Conservation (phyloP, 129 eudicot genomes). For the Escallonia herrerae region DNA sequence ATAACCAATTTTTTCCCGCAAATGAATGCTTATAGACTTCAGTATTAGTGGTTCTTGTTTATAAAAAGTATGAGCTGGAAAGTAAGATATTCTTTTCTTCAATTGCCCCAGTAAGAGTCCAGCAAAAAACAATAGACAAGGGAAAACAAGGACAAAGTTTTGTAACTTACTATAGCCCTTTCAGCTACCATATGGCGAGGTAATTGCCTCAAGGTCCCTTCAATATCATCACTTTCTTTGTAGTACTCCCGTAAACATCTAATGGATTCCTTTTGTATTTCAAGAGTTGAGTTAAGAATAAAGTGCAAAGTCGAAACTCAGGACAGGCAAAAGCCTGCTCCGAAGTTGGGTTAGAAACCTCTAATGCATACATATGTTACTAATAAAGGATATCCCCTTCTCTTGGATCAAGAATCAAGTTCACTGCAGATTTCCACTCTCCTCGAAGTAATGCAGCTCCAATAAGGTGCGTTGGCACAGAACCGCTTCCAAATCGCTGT, state of each 20-base stretch:
- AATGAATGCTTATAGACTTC: no score
- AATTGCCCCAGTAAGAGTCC: no score
- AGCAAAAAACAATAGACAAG: conserved; percentile 4
- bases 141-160: conserved; percentile 2
- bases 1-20: no score
- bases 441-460: conserved; percentile 85
- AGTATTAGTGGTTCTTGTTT: no score
- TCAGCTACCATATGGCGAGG: conserved; percentile 88
- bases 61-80: no score
- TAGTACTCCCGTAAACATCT: conserved; percentile 68
- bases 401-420: conserved; percentile 91
- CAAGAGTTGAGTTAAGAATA: conserved; percentile 38
- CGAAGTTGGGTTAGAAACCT: neutral
- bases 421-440: conserved; percentile 81
- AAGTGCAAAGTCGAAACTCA: neutral
- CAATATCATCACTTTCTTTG: conserved; percentile 80
- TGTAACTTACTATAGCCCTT: conserved; percentile 77
- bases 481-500: conserved; percentile 93
- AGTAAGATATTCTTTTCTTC: no score
- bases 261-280: conserved; percentile 66
- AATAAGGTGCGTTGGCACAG: conserved; percentile 81
- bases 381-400: conserved; percentile 92
- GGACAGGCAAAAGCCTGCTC: neutral
- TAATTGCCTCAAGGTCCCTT: conserved; percentile 75
- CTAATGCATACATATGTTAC: neutral